Percentiles rank a stretch among this genome's conserved stretches.
Evolutionary conservation across 1,139 yeast genomes (phyloP).

Genomic region (Sugiyamaella xylanicola): DNA sequence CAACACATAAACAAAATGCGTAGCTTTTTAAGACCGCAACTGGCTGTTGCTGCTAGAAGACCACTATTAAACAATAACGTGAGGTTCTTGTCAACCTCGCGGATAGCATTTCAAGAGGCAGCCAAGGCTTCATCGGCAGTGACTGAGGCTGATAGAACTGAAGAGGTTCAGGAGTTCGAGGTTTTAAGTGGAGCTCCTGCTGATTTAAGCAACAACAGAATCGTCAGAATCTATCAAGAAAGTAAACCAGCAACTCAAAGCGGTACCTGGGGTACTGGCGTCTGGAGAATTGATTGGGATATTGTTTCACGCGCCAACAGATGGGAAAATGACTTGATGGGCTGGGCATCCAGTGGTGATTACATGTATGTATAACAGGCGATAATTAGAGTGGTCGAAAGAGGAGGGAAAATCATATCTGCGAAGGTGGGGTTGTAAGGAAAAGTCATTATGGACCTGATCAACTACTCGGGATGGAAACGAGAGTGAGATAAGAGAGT

Average conservation of each 20-base stretch:
- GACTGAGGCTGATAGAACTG: conserved; percentile 15
- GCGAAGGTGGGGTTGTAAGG: too few relatives aligned
- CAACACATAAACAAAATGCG: not conserved
- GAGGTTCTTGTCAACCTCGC: conserved; percentile 3
- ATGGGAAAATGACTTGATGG: conserved; percentile 90
- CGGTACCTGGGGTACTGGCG: conserved; percentile 49
- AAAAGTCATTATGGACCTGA: too few relatives aligned
- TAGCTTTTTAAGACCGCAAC: conserved; percentile 11
- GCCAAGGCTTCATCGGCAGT: conserved; percentile 9
- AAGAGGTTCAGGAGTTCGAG: conserved; percentile 51
- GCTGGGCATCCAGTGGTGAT: conserved; percentile 80
- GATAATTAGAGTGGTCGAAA: not conserved
- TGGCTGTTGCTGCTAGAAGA: not conserved
- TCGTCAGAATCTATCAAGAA: conserved; percentile 76
- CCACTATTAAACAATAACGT: not conserved
- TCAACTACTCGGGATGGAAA: too few relatives aligned
- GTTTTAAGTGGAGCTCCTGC: conserved; percentile 78
- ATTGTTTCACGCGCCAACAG: conserved; percentile 73
- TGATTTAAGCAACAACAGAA: conserved; percentile 62
- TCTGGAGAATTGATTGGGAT: conserved; percentile 88
- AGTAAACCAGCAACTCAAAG: conserved; percentile 84
- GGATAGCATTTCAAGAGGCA: conserved; percentile 7
- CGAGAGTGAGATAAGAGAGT: too few relatives aligned
- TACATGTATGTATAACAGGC: conserved; percentile 52
- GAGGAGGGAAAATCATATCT: too few relatives aligned